phyloP scores from a whole-genome alignment of 495 filamentous ascomycete species.

The Aspergillus heteromorphus region DNA sequence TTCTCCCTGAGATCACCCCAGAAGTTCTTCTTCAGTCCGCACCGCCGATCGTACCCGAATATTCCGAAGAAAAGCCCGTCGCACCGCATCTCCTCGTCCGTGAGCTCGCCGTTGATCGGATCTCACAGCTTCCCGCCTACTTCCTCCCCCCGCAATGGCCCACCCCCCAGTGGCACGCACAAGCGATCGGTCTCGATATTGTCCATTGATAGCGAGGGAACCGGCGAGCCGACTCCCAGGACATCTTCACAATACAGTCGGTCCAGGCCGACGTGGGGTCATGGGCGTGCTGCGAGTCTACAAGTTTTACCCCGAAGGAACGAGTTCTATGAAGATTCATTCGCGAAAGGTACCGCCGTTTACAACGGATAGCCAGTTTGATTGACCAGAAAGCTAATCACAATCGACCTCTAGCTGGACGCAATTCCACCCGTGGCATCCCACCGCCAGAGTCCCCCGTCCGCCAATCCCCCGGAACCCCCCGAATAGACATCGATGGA shows the following conservation, averaged over 20 bases:
- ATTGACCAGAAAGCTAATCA: conserved; percentile 5
- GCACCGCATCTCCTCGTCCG: conserved; percentile 41
- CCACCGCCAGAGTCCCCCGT: conserved; percentile 27
- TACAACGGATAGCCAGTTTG: neutral
- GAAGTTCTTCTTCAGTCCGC: conserved; percentile 31
- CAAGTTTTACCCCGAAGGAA: conserved; percentile 63
- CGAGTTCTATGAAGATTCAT: conserved; percentile 37
- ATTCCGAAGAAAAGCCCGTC: conserved; percentile 30
- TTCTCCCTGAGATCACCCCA: conserved; percentile 39
- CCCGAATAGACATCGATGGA: conserved; percentile 29
- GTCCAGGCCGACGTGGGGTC: conserved; percentile 50
- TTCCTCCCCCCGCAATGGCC: conserved; percentile 35
- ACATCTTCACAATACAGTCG: conserved; percentile 35
- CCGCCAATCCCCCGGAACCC: conserved; percentile 17
- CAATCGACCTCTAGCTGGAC: conserved; percentile 12
- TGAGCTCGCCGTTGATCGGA: conserved; percentile 36
- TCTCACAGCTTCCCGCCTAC: conserved; percentile 47
- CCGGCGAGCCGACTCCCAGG: conserved; percentile 37
- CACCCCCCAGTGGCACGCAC: conserved; percentile 45
- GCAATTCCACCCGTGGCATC: conserved; percentile 23
- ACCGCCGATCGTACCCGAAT: conserved; percentile 34
- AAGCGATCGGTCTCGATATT: conserved; percentile 90
- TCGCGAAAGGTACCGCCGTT: conserved; percentile 35
- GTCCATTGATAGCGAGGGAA: conserved; percentile 68
- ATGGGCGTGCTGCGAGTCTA: conserved; percentile 78